Percentiles rank a stretch among this genome's conserved stretches.
Conservation (phyloP, 139 green algal species). For the Tetratostichococcus sp. region DNA sequence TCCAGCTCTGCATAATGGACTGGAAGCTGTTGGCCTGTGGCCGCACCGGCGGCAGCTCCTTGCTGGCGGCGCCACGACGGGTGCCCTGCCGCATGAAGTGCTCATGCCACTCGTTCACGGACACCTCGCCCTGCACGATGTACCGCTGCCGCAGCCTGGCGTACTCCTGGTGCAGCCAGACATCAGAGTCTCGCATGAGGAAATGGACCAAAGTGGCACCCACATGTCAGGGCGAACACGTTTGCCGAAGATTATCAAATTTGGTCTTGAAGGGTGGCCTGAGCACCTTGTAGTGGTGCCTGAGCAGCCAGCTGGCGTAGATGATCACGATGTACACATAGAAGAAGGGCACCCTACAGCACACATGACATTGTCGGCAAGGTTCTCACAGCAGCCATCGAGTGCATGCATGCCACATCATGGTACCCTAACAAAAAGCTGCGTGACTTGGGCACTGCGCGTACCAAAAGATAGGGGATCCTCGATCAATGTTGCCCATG, state of each 20-base stretch:
- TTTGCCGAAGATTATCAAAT: too few species aligned
- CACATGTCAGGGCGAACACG: too few species aligned
- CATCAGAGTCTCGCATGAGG: not conserved
- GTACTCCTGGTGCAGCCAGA: constrained; percentile 4
- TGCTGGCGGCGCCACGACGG: too few species aligned
- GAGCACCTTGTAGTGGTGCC: constrained; percentile 21
- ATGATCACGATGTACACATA: constrained; percentile 18
- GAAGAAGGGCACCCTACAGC: constrained; percentile 19
- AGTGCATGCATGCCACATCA: too few species aligned
- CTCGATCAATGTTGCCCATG: not conserved
- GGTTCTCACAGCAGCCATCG: too few species aligned
- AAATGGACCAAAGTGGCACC: too few species aligned
- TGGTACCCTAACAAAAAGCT: too few species aligned
- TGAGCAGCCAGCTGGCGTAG: constrained; percentile 20
- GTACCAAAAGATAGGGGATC: not conserved
- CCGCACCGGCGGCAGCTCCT: not conserved
- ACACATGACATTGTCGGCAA: not conserved
- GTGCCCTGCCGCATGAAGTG: constrained; percentile 13
- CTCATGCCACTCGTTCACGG: constrained; percentile 24
- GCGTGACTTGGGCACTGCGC: not conserved
- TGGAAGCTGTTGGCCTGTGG: not conserved
- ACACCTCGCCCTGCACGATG: constrained; percentile 11
- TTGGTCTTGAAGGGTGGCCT: too few species aligned
- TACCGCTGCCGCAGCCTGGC: constrained; percentile 23
- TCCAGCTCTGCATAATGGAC: too few species aligned